Evolutionary conservation across 2,329 filamentous ascomycete species (phyloP), one percentile per base, ranked within the genome.

Genomic region (Capronia epimyces): DNA sequence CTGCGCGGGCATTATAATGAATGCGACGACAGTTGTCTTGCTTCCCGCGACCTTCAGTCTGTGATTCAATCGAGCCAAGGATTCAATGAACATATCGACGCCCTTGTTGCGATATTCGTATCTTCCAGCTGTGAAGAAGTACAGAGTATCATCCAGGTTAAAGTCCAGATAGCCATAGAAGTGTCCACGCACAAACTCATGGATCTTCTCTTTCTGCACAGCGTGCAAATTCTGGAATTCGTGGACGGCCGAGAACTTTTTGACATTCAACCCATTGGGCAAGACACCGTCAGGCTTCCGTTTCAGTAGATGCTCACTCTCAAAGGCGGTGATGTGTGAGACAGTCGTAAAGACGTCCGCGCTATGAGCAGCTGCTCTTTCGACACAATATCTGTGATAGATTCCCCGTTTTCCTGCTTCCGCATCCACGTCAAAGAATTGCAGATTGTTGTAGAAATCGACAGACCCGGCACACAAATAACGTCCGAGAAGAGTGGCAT

Each of bases 71-170:
- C 93, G 87, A 22, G 93, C 93, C 57, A 98, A 75, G 2, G 90
- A 93, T 71, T 98, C 93, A 61, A 98, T 95, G 70, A 97, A 98
- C 93, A 98, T 97, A 70, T 98, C 93, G 8, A 96, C 91, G 65
- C 93, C 93, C 73, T 98, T 98, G 67, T 98, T 98, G 59, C 93
- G 79, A 78, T 91, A 98, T 70, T 98, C 93, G 66, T 98, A 98
- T 57, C 93, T 86, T 53, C 93, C 93, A 5, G 93, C 87, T 2
- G 90, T 98, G 76, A 98, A 98, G 72, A 97, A 86, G 72, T 96
- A 98, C 29, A 98, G 80, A 0, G 93, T 98, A 70, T 97, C 95
- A 54, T 97, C 90, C 12, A 89, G 83, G 56, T 96, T 89, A 61
- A 97, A 97, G 66, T 98, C 90, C 67, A 95, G 94, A 72, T 97